Evolutionary conservation across 441 rosid genomes (phyloP), one percentile per base, ranked within the genome.

Genomic region (Bruguiera hainesii): DNA sequence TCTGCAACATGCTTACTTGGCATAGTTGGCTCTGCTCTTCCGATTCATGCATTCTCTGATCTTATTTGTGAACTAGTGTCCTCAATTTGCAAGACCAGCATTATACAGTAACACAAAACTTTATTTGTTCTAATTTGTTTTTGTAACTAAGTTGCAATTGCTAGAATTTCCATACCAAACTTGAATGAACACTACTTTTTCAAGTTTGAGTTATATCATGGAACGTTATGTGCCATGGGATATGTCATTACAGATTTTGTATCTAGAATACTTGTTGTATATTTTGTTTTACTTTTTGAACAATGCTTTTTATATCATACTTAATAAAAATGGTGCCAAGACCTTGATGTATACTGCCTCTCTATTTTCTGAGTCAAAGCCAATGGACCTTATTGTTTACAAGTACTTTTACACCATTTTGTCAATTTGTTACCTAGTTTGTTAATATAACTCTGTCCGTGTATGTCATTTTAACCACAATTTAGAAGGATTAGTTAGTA

Each of bases 1-100:
- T 86, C 93, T 72, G 87, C 82, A n/a, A 89, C 97, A 39, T 96
- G 97, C 64, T 80, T 95, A 68, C 94, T 91, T 65, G 99, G 99
- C 67, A 84, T 95, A 63, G 91, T 95, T 79, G 89, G 95, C 58
- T 91, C 98, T 80, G 83, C 90, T 75, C 88, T 90, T 70, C 75
- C 95, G 21, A 68, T 72, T 50, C 5, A 83, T 39, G 79, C 82
- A 68, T 83, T 87, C 68, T 78, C 87, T 68, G 82, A 82, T 57
- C 84, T 95, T 72, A 81, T 87, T 71, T 13, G 71, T 60, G 98
- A 95, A 71, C 76, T 95, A 62, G 76, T 88, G 66, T 75, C 89
- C 66, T 76, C 81, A 37, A 68, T 87, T 69, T 77, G 77, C 55
- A 82, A 79, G 72, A 74, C 78, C 20, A 76, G 74, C 65, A 91